Evolutionary conservation across 2,329 filamentous ascomycete genomes (phyloP).

Genomic region (Chaetomium strumarium): DNA sequence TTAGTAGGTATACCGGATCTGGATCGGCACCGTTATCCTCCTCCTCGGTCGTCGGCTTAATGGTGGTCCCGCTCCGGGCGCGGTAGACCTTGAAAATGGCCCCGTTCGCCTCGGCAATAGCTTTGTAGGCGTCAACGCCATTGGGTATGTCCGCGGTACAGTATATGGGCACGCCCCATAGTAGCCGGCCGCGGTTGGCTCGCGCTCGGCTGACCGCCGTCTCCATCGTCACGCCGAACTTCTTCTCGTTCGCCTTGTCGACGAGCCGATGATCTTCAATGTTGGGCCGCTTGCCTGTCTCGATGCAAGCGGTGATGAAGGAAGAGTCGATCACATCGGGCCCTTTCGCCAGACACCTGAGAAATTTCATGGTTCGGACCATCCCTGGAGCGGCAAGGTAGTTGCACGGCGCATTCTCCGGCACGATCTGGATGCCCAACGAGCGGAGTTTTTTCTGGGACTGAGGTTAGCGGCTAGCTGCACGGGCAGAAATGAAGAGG

Average conservation of each 20-base stretch:
- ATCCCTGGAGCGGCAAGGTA: slow-evolving; percentile 83
- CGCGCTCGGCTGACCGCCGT: slow-evolving; percentile 65
- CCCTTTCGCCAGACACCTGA: slow-evolving; percentile 76
- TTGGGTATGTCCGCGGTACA: slow-evolving; percentile 76
- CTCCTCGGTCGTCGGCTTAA: slow-evolving; percentile 55
- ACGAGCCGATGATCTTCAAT: slow-evolving; percentile 61
- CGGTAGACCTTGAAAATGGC: slow-evolving; percentile 74
- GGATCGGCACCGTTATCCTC: slow-evolving; percentile 55
- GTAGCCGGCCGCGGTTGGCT: slow-evolving; percentile 67
- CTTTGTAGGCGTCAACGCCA: slow-evolving; percentile 75
- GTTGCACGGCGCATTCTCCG: slow-evolving; percentile 70
- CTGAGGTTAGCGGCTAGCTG: background rate
- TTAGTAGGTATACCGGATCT: slow-evolving; percentile 79
- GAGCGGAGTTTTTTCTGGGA: slow-evolving; percentile 70
- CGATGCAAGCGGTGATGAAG: slow-evolving; percentile 74
- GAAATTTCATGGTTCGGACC: slow-evolving; percentile 88
- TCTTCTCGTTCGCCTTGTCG: slow-evolving; percentile 68
- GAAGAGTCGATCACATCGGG: slow-evolving; percentile 69
- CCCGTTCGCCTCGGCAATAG: slow-evolving; percentile 83
- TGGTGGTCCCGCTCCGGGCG: slow-evolving; percentile 63
- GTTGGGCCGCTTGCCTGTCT: slow-evolving; percentile 58
- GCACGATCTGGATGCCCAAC: slow-evolving; percentile 73
- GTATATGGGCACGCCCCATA: slow-evolving; percentile 73
- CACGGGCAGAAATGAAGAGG: slow-evolving; percentile 1
- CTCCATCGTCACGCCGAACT: slow-evolving; percentile 62